Conservation (phyloP, 2,329 filamentous ascomycete genomes). For the Zymoseptoria ardabiliae region DNA sequence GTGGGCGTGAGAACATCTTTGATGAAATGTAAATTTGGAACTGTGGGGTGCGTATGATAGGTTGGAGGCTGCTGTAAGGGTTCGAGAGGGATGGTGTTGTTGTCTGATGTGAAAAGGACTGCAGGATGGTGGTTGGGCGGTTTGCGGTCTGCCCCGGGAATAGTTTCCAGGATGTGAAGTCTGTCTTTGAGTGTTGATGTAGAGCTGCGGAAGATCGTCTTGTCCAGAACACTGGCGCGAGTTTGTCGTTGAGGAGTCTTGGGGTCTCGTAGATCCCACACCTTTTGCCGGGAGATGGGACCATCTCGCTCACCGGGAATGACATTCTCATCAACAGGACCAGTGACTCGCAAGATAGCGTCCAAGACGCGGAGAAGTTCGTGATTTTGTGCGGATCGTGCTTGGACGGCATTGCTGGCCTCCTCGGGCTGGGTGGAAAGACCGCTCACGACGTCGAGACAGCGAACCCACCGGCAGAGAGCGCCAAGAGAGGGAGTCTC, state of each 20-base stretch:
- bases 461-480: slow-evolving; percentile 64
- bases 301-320: slow-evolving; percentile 16
- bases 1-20: slow-evolving; percentile 52
- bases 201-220: slow-evolving; percentile 43
- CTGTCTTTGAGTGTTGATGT: slow-evolving; percentile 33
- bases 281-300: slow-evolving; percentile 52
- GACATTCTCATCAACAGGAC: slow-evolving; percentile 46
- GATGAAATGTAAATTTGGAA: slow-evolving; percentile 55
- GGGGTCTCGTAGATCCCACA: slow-evolving; percentile 52
- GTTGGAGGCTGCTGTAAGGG: slow-evolving; percentile 41
- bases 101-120: slow-evolving; percentile 54
- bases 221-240: slow-evolving; percentile 53
- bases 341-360: slow-evolving; percentile 55
- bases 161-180: slow-evolving; percentile 57
- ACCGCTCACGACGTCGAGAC: slow-evolving; percentile 61
- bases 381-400: slow-evolving; percentile 42
- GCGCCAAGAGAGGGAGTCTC: slow-evolving; percentile 61
- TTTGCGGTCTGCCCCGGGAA: slow-evolving; percentile 52
- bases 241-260: slow-evolving; percentile 37
- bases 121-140: slow-evolving; percentile 62
- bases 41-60: slow-evolving; percentile 53
- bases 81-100: slow-evolving; percentile 49
- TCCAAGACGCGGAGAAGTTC: slow-evolving; percentile 57
- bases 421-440: slow-evolving; percentile 50
- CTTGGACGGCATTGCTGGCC: slow-evolving; percentile 27